Base-by-base conservation (phyloP, 1,139 yeast genomes). In the Yueomyces sp. region DNA sequence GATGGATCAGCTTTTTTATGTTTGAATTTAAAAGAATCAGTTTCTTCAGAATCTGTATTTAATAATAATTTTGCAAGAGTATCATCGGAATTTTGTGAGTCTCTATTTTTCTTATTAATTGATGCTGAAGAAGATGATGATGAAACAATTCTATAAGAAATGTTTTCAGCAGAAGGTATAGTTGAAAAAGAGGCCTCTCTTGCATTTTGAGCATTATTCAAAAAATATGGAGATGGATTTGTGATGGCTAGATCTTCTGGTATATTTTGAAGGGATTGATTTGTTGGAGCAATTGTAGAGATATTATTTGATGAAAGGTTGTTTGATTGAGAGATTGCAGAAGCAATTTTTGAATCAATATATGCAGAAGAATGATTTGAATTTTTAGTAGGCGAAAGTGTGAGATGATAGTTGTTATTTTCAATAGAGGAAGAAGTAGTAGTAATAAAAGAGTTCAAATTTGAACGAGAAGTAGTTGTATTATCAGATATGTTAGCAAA, bases 401-500 rank as follows among this genome's bases (percentile, higher is more conserved):
- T 19, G 19, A 19, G 19, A 19, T 19, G 19, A 19, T 19, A 19
- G 19, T 19, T 19, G 19, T 19, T 19, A 7, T 30, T 30, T 30
- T 30, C 32, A 30, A 30, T 19, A 2, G 19, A 19, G 19, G 19
- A 19, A 19, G 19, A 19, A 19, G 19, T 19, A 19, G 19, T 19
- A 19, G 19, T 19, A 19, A 19, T 19, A 19, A 19, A 19, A 19
- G 19, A 29, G 31, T 29, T 29, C 6, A 29, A 8, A 29, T 6
- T 8, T 6, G 31, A 29, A 29, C 9, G 6, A 11, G 6, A 6
- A 33, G 8, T 33, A 2, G 54, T 48, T 9, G 63, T 61, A 37
- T 61, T 61, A 37, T 61, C 64, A n/a, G 64, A 59, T 28, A 61
- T 61, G 39, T 61, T 60, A 6, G 64, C 64, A 50, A 61, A 61